Evolutionary conservation across 768 basidiomycete genomes (phyloP), one percentile per base, ranked within the genome.

Genomic region (Trametes elegans): DNA sequence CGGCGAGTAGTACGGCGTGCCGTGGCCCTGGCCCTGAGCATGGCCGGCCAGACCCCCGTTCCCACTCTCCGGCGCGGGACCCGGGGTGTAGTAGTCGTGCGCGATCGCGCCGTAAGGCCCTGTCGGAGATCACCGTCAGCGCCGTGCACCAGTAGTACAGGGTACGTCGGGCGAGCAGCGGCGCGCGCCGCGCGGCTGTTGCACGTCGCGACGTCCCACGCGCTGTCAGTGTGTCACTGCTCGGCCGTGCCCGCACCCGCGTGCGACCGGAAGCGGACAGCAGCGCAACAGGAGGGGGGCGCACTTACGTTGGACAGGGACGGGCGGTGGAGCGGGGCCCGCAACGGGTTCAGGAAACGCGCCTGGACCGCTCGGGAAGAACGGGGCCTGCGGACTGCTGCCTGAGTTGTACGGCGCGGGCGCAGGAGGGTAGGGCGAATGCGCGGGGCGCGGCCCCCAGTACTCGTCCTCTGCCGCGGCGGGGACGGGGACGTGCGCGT

Each of bases 221-320:
- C 43, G 11, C 26, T 23, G 44, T 29, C n/a, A n/a, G n/a, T n/a
- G n/a, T n/a, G n/a, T 16, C 19, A 13, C 8, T 40, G 39, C 29
- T 45, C 24, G 52, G 36, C 36, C 35, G 18, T 27, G 38, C 7
- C 18, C 40, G 34, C 55, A 34, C 21, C 27, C 19, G 36, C 14
- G 29, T 39, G 29, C 27, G 16, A 42, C 11, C 31, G 11, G 41
- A 7, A 19, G 24, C 19, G 53, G 48, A 48, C 50, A 27, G 53
- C n/a, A n/a, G n/a, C n/a, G n/a, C n/a, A n/a, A n/a, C n/a, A 58
- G 32, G 41, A 26, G 26, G 10, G 24, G 5, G 19, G 24, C 24
- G 48, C 50, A 71, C 73, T 61, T 66, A 79, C 79, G 70, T 54
- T 70, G 70, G 21, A n/a, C n/a, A n/a, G n/a, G n/a, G n/a, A n/a